Evolutionary conservation across 2,329 filamentous ascomycete genomes (phyloP), one percentile per base, ranked within the genome.

Genomic region (Trichoderma endophyticum): DNA sequence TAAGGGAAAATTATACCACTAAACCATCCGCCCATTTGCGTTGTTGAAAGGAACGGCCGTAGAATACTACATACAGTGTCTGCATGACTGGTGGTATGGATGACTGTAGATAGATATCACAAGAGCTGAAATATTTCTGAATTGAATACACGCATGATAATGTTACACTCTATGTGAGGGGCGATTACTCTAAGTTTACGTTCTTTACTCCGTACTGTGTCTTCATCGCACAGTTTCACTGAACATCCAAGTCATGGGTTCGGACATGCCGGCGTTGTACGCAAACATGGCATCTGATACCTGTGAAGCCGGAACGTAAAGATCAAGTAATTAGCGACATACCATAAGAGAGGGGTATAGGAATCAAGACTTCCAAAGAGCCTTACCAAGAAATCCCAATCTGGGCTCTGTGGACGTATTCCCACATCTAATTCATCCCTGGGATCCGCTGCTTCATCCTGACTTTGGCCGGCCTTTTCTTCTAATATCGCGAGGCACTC

Each of bases 401-500:
- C 75, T 12, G 15, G 76, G 4, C 32, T 65, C 7, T 76, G 69
- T 6, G 75, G 48, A 6, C 56, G 63, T 1, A 69, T 73, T 0
- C 71, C 63, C 0, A 71, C 21, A 2, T 72, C 15, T 0, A 62
- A 48, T 0, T 74, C 65, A 3, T 48, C 30, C 8, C 43, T 5
- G 18, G 57, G 21, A n/a, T 43, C 61, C 1, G 39, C 26, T 14
- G 71, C 71, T 5, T 57, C 32, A 2, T 66, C 64, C 7, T 77
- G 66, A 0, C 66, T 30, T 2, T 72, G 77, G 1, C 75, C 75
- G 3, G 78, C 75, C 21, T 78, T 76, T 6, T 77, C 73, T 51
- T 82, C 81, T 3, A 85, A 77, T 12, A 84, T 67, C 1, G 75
- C 71, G 30, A 82, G 73, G 12, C 81, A 80, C 51, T 73, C 75